Conservation (phyloP, 176 grass and related monocot species). For the Triticum turgidum region DNA sequence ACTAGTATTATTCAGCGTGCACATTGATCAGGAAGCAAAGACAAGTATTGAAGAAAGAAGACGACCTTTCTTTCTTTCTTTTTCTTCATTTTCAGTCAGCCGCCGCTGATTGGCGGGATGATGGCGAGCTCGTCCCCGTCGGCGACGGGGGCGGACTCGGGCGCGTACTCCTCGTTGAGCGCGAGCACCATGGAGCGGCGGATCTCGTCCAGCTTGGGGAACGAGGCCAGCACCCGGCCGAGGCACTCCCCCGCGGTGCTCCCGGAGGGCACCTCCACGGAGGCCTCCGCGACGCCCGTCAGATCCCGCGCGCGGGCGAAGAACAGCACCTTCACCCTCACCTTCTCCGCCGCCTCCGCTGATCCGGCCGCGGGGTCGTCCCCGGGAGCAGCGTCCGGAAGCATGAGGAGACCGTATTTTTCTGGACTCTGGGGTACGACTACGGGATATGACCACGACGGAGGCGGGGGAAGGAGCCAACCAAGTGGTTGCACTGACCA, state of each 20-base stretch:
- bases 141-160: constrained; percentile 53
- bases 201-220: constrained; percentile 85
- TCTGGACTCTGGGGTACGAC: background rate
- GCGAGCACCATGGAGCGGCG: constrained; percentile 75
- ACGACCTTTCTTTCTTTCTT: background rate
- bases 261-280: constrained; percentile 49
- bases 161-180: constrained; percentile 82
- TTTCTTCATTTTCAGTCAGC: constrained; percentile 24
- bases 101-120: constrained; percentile 90
- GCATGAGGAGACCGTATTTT: background rate
- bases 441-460: background rate
- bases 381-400: constrained; percentile 21
- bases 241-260: constrained; percentile 74
- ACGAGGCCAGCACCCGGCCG: constrained; percentile 45
- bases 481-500: background rate
- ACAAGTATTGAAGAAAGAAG: background rate
- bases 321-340: constrained; percentile 76
- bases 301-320: constrained; percentile 86
- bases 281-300: constrained; percentile 47
- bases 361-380: background rate
- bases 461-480: background rate
- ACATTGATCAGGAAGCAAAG: background rate
- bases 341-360: background rate
- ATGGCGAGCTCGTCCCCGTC: constrained; percentile 77
- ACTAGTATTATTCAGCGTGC: background rate